Evolutionary conservation across 2,329 filamentous ascomycete genomes (phyloP).

Genomic region (Trichophyton mentagrophytes): DNA sequence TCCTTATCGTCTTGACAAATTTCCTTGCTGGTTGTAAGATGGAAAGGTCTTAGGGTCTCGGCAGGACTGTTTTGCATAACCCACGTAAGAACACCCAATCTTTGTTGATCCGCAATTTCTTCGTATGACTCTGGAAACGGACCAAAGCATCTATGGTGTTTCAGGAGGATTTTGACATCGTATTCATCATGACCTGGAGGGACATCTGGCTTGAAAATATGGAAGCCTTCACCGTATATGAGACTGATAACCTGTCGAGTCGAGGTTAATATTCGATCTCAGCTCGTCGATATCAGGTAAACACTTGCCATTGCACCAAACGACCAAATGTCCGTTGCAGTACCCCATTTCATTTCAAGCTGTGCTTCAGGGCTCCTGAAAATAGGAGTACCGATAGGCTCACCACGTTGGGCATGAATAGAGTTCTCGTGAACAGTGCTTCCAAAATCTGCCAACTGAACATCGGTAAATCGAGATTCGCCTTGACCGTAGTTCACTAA

Average conservation of each 20-base stretch:
- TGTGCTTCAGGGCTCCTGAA: slow-evolving; percentile 14
- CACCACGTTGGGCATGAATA: slow-evolving; percentile 7
- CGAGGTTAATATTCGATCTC: background rate
- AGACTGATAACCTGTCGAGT: slow-evolving; percentile 6
- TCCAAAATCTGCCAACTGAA: slow-evolving; percentile 15
- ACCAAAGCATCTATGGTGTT: slow-evolving; percentile 8
- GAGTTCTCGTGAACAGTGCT: slow-evolving; percentile 12
- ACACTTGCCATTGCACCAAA: slow-evolving; percentile 15
- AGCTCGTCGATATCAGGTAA: background rate
- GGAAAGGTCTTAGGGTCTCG: slow-evolving; percentile 15
- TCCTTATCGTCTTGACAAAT: slow-evolving; percentile 21
- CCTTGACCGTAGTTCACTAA: slow-evolving; percentile 14
- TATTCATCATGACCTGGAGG: slow-evolving; percentile 8
- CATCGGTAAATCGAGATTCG: slow-evolving; percentile 10
- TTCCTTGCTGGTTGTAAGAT: slow-evolving; percentile 13
- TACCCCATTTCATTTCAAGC: slow-evolving; percentile 15
- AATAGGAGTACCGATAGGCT: slow-evolving; percentile 14
- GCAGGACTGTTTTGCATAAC: slow-evolving; percentile 12
- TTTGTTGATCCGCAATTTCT: slow-evolving; percentile 13
- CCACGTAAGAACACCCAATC: slow-evolving; percentile 5
- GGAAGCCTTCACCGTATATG: slow-evolving; percentile 8
- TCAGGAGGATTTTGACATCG: slow-evolving; percentile 7
- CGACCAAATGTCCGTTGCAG: slow-evolving; percentile 20
- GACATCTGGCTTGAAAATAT: slow-evolving; percentile 8
- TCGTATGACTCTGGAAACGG: slow-evolving; percentile 11